Evolutionary conservation across 176 grass and related monocot genomes (phyloP).

Genomic region (Saccharum officinarum): DNA sequence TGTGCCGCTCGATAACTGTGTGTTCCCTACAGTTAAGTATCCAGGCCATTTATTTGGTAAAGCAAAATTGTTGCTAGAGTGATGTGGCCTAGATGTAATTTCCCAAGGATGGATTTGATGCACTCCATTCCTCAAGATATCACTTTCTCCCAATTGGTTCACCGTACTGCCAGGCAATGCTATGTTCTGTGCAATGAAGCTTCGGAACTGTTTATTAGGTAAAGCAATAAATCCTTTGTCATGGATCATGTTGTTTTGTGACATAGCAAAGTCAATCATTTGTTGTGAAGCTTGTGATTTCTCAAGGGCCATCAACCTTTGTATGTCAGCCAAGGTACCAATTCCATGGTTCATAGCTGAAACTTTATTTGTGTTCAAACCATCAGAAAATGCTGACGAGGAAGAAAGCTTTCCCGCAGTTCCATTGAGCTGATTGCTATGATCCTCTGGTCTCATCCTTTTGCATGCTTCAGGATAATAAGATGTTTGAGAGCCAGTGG

Average conservation of each 20-base stretch:
- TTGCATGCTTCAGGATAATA: slow-evolving; percentile 42
- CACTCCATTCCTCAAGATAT: slow-evolving; percentile 21
- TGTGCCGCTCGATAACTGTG: slow-evolving; percentile 9
- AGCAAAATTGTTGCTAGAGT: slow-evolving; percentile 2
- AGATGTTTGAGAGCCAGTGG: slow-evolving; percentile 13
- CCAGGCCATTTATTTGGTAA: slow-evolving; percentile 26
- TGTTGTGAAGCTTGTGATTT: slow-evolving; percentile 32
- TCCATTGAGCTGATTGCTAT: slow-evolving; percentile 29
- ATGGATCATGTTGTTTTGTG: slow-evolving; percentile 30
- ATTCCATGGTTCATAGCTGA: slow-evolving; percentile 25
- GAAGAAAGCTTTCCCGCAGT: slow-evolving; percentile 26
- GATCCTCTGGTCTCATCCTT: slow-evolving; percentile 50
- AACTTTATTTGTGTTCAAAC: slow-evolving; percentile 33
- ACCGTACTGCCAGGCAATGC: slow-evolving; percentile 22
- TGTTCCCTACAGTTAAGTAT: slow-evolving; percentile 27
- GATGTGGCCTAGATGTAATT: slow-evolving; percentile 28
- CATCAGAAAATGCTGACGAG: slow-evolving; percentile 12
- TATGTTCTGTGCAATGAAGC: slow-evolving; percentile 21
- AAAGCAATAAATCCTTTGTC: slow-evolving; percentile 19
- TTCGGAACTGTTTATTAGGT: slow-evolving; percentile 31
- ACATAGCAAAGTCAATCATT: slow-evolving; percentile 19
- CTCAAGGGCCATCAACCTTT: slow-evolving; percentile 40
- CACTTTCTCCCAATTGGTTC: slow-evolving; percentile 27
- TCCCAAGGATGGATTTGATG: slow-evolving; percentile 32
- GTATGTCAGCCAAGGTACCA: slow-evolving; percentile 43